Percentiles rank a stretch among this genome's conserved stretches.
These are phyloP conservation scores for Angophora floribunda DNA, from an alignment of 345 rosid species.

Conservation along the genomic window DNA sequence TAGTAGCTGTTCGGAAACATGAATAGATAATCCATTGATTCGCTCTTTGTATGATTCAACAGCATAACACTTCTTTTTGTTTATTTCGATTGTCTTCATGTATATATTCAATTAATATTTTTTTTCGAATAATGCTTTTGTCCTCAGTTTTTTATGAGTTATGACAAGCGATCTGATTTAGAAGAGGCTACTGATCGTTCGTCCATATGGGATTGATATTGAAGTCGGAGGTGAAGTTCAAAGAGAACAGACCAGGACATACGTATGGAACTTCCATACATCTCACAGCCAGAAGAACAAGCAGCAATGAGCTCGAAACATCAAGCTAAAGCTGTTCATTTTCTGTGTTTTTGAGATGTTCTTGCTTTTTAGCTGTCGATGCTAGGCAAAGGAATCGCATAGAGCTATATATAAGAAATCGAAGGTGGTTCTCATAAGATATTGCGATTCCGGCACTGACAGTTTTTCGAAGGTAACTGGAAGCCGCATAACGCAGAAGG, in stretches of 20 bases:
- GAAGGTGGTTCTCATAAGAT: background rate
- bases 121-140: background rate
- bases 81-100: background rate
- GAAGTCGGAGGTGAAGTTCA: no score
- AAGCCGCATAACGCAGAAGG: background rate
- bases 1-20: conserved; percentile 36
- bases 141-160: background rate
- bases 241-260: no score
- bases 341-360: background rate
- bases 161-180: no score
- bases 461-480: background rate
- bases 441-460: background rate
- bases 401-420: background rate
- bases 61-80: background rate
- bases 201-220: no score
- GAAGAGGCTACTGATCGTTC: no score
- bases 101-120: background rate
- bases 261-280: no score
- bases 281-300: background rate
- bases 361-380: background rate
- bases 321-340: background rate
- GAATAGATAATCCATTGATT: background rate
- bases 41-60: background rate
- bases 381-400: background rate
- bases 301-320: background rate